phyloP scores from a whole-genome alignment of 2,329 filamentous ascomycete genomes.

The Tricladium varicosporioides region DNA sequence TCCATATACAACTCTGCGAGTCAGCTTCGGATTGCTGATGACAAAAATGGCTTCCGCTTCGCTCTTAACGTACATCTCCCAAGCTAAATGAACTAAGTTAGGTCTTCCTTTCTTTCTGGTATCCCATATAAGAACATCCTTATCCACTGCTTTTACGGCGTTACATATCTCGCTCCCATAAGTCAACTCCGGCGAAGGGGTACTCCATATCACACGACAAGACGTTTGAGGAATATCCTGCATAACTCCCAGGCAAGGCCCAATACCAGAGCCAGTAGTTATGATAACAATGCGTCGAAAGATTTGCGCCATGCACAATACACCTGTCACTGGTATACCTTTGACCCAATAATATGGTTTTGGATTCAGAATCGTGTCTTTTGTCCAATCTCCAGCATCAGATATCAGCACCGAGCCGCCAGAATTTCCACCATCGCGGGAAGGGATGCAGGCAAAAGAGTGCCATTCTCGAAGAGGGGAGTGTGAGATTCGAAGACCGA shows the following conservation, averaged over 20 bases:
- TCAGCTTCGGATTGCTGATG: constrained; percentile 38
- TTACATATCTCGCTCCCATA: constrained; percentile 35
- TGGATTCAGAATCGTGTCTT: constrained; percentile 47
- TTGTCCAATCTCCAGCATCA: constrained; percentile 58
- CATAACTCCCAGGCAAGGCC: constrained; percentile 36
- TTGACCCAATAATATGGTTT: constrained; percentile 49
- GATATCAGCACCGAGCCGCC: constrained; percentile 53
- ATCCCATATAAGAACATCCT: constrained; percentile 34
- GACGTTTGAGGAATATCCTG: constrained; percentile 22
- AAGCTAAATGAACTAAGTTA: constrained; percentile 34
- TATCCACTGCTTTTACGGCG: constrained; percentile 31
- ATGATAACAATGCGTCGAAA: constrained; percentile 37
- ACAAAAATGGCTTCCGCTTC: constrained; percentile 37
- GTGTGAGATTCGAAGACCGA: too few relatives aligned
- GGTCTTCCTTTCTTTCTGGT: constrained; percentile 34
- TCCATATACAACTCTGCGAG: constrained; percentile 37
- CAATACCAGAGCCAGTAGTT: constrained; percentile 38
- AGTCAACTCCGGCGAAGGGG: constrained; percentile 32
- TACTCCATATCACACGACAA: constrained; percentile 36
- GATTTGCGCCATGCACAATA: constrained; percentile 34
- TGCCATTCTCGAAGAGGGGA: too few relatives aligned
- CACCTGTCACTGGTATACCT: constrained; percentile 44
- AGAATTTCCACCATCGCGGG: constrained; percentile 22
- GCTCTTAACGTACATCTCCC: constrained; percentile 29
- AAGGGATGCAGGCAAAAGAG: too few relatives aligned